Evolutionary conservation across 2,329 filamentous ascomycete genomes (phyloP), one percentile per base, ranked within the genome.

Genomic region (Emergomyces orientalis): DNA sequence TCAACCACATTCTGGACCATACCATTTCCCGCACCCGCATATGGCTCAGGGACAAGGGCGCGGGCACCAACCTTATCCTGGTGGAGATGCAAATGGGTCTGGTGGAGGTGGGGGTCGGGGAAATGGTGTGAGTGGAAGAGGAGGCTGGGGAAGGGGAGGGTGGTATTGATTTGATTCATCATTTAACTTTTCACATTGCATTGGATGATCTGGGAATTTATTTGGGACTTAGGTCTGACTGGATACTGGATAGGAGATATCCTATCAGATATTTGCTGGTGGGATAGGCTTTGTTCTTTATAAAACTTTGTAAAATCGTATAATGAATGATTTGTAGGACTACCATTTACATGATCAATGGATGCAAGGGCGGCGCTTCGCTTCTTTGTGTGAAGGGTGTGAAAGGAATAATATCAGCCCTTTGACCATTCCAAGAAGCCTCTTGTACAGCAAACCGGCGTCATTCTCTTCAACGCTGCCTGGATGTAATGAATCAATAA

Each of bases 21-120:
- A 72, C 63, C 70, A 70, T 56, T 74, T 73, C 34, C 72, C 73
- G 37, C 71, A 71, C 19, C 71, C 72, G 37, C 70, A 75, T 64
- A 66, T 68, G 6, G 39, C 47, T 25, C 62, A 55, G 49, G 61
- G 61, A 51, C 54, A 39, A 34, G 34, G 52, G 9, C 37, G 25
- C 13, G 56, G 56, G 19, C 39, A n/a, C 17, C 60, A 62, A 11
- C 22, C 30, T 1, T 49, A 63, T 37, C 34, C 39, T 59, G 30
- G 56, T 45, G 63, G 62, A 22, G 62, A 60, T 56, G 60, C 34
- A 41, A 59, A 54, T 58, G 59, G 39, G 25, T 32, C 47, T 25
- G 58, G 60, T 19, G 37, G 41, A 52, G 52, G 62, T 49, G 52
- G 56, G 13, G 57, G 60, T 30, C 58, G 51, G 49, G 39, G 62